Evolutionary conservation across 2,329 filamentous ascomycete genomes (phyloP).

Genomic region (Colletotrichum higginsianum): DNA sequence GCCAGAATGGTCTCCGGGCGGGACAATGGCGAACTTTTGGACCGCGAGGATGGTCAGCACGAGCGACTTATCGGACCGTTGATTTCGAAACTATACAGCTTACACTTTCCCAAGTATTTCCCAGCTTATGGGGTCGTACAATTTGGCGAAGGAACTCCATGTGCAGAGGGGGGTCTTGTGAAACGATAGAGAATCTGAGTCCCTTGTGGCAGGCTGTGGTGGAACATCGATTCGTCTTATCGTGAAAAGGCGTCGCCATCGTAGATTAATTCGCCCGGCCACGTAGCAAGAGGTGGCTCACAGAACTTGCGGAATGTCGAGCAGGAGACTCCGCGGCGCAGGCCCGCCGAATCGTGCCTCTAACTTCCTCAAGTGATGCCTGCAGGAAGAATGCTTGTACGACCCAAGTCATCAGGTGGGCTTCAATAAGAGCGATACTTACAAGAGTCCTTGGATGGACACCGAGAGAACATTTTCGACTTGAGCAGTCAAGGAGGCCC

Average conservation of each 20-base stretch:
- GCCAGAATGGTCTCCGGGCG: not conserved
- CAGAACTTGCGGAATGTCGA: not conserved
- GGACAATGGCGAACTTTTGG: not conserved
- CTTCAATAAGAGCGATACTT: not conserved
- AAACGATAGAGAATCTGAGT: not conserved
- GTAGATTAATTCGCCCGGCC: not conserved
- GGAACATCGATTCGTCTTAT: not conserved
- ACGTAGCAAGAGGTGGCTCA: not conserved
- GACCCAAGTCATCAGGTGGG: not conserved
- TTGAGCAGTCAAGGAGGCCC: not conserved
- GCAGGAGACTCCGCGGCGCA: fast-evolving
- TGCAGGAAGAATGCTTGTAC: not conserved
- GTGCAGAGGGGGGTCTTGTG: no score
- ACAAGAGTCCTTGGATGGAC: not conserved
- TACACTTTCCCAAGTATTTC: not conserved
- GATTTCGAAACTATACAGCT: not conserved
- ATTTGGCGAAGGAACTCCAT: not conserved
- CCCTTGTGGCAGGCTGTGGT: not conserved
- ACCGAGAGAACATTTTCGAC: not conserved
- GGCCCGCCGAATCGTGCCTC: not conserved
- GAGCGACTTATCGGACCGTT: no score
- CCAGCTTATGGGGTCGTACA: not conserved
- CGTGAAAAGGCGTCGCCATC: not conserved
- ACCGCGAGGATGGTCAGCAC: not conserved
- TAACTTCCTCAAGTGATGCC: no score